These are phyloP conservation scores for Violaceomyces palustris DNA, from an alignment of 1,284 basidiomycete species.

Conservation along the genomic window DNA sequence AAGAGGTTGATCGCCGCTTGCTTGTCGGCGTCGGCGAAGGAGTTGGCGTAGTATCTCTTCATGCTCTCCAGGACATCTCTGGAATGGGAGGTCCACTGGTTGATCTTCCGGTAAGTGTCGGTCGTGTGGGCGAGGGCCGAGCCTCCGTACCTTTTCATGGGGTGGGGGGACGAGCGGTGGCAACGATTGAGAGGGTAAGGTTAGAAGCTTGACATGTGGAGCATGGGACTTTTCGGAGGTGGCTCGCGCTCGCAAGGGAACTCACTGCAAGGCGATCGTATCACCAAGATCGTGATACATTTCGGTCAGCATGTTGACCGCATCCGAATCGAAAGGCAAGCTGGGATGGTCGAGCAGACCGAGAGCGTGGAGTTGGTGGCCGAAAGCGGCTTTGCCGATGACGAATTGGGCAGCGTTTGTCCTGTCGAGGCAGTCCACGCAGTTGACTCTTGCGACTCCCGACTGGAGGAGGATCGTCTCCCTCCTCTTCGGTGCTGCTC, in stretches of 20 bases:
- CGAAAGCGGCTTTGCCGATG: conserved; percentile 89
- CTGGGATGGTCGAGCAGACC: conserved; percentile 69
- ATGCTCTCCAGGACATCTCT: conserved; percentile 96
- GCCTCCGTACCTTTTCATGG: no score
- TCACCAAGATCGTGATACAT: conserved; percentile 74
- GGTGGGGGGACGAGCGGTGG: no score
- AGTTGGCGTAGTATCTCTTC: conserved; percentile 91
- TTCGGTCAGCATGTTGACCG: conserved; percentile 93
- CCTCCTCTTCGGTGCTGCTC: conserved; percentile 2
- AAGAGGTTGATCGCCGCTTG: conserved; percentile 97
- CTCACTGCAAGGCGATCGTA: conserved; percentile 88
- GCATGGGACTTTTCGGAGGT: no score
- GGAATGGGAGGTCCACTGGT: conserved; percentile 94
- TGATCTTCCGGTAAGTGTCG: conserved; percentile 88
- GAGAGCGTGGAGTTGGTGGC: conserved; percentile 90
- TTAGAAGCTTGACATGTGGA: no score
- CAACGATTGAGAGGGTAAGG: no score
- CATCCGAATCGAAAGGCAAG: conserved; percentile 87
- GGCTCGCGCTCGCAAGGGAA: no score
- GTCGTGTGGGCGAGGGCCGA: conserved; percentile 94
- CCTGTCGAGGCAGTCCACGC: conserved; percentile 83
- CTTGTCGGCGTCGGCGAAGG: conserved; percentile 82
- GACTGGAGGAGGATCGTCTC: conserved; percentile 72
- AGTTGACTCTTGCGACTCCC: conserved; percentile 62
- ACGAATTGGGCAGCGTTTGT: conserved; percentile 98